Percentiles rank a stretch among this genome's conserved stretches.
phyloP scores from a whole-genome alignment of 1,139 yeast genomes.

The Scheffersomyces segobiensis region DNA sequence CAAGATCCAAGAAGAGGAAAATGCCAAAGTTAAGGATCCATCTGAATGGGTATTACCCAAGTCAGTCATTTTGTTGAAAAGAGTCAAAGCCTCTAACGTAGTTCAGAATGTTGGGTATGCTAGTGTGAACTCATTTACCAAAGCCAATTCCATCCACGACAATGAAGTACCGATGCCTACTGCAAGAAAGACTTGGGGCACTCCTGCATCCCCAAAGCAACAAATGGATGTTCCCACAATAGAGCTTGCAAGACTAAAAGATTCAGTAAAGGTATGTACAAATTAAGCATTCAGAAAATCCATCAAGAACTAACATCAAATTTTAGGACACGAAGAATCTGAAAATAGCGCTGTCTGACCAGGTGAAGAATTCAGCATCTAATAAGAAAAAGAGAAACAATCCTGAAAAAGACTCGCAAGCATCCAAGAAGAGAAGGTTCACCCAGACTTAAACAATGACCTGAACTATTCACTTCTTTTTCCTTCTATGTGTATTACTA shows the following conservation, averaged over 20 bases:
- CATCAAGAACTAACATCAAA: not conserved
- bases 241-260: not conserved
- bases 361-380: not conserved
- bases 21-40: slow-evolving; percentile 47
- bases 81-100: slow-evolving; percentile 18
- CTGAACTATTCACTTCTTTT: not conserved
- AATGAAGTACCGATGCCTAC: slow-evolving; percentile 4
- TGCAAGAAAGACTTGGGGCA: slow-evolving; percentile 11
- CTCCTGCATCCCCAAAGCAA: not conserved
- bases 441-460: not conserved
- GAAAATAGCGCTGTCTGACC: not conserved
- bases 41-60: slow-evolving; percentile 64
- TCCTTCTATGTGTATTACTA: not conserved
- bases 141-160: slow-evolving; percentile 5
- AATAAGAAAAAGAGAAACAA: not conserved
- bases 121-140: slow-evolving; percentile 26
- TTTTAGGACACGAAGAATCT: not conserved
- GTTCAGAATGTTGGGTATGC: slow-evolving; percentile 52
- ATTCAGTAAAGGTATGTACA: not conserved
- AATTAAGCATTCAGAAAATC: no score
- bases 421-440: not conserved
- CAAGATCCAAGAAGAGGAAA: slow-evolving; percentile 33
- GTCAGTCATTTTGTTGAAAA: slow-evolving; percentile 23
- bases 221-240: not conserved
- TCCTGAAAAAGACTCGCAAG: not conserved